Conservation (phyloP, 208 protist genomes). For the Novymonas esmeraldas region DNA sequence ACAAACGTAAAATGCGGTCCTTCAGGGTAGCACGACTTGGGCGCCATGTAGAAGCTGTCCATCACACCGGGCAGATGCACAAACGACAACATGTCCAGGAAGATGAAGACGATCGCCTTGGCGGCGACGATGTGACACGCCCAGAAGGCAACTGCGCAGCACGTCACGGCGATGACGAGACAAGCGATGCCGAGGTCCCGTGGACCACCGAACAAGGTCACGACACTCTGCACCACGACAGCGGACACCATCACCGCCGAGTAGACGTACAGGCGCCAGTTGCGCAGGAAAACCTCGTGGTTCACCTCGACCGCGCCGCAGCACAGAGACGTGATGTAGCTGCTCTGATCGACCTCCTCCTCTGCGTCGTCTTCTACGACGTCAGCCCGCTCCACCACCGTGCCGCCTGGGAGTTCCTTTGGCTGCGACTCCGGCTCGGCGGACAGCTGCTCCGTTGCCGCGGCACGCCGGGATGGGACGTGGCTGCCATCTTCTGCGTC, state of each 20-base stretch:
- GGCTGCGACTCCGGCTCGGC: not conserved
- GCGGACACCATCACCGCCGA: slow-evolving; percentile 40
- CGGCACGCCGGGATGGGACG: not conserved
- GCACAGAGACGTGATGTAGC: slow-evolving; percentile 13
- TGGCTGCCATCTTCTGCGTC: not conserved
- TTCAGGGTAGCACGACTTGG: slow-evolving; percentile 33
- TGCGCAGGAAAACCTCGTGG: slow-evolving; percentile 45
- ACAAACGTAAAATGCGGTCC: slow-evolving; percentile 62
- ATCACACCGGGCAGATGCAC: slow-evolving; percentile 51
- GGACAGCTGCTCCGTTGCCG: not conserved
- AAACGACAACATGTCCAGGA: slow-evolving; percentile 43
- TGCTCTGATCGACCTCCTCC: not conserved
- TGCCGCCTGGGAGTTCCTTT: too few species aligned
- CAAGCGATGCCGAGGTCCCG: slow-evolving; percentile 20
- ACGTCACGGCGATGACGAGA: slow-evolving; percentile 14
- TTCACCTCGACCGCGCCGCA: slow-evolving; percentile 56
- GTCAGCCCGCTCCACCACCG: not conserved
- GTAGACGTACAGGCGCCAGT: slow-evolving; percentile 55
- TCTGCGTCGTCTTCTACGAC: not conserved
- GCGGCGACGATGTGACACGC: not conserved
- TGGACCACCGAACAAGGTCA: slow-evolving; percentile 23
- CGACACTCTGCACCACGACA: slow-evolving; percentile 39
- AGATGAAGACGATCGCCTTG: slow-evolving; percentile 52
- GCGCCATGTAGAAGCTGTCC: slow-evolving; percentile 55
- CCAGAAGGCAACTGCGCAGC: slow-evolving; percentile 21